Evolutionary conservation across 352 stramenopile genomes (phyloP), one percentile per base, ranked within the genome.

Genomic region (Phytophthora cactorum): DNA sequence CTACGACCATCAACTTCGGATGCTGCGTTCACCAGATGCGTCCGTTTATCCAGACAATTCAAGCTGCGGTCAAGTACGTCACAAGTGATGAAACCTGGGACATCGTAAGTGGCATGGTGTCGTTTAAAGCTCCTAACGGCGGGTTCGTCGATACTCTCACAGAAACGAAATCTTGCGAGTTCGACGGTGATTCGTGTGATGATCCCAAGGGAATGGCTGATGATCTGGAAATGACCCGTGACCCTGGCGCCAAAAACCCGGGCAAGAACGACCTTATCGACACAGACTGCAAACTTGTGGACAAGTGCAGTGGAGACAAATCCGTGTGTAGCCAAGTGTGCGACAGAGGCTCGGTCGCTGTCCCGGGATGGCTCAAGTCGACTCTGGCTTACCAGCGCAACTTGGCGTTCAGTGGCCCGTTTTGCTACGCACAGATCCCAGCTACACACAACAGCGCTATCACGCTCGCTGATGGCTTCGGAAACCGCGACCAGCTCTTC

Each of bases 401-500:
- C 39, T 77, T 90, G 44, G 75, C 81, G 0, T 71, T 75, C 56
- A 74, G 43, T 34, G 58, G 69, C 10, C 71, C 70, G 14, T 66
- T 92, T n/a, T 92, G 84, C 60, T 75, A 67, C 14, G 74, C 81
- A 5, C 79, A 90, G 58, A 59, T 89, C 11, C 72, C 74, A 14
- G 72, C 74, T n/a, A 77, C 81, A n/a, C 84, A 92, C 72, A 92
- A 92, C 69, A 86, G 70, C 22, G 81, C 78, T 7, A 92, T 90
- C 62, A 88, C 73, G 1, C 68, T 90, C 31, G 81, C 81, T 2
- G 75, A 87, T 54, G 81, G 80, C 28, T 91, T 82, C 47, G 83
- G 80, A n/a, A 86, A 86, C 59, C 78, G 78, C n/a, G 80, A 89
- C 45, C 80, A 86, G 59, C 78, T 86, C 50, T 82, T 86, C 55